Percentiles rank a stretch among this genome's conserved stretches.
Evolutionary conservation across 78 protist genomes (phyloP).

Genomic region (slime mould (Dictyostelium discoideum)): DNA sequence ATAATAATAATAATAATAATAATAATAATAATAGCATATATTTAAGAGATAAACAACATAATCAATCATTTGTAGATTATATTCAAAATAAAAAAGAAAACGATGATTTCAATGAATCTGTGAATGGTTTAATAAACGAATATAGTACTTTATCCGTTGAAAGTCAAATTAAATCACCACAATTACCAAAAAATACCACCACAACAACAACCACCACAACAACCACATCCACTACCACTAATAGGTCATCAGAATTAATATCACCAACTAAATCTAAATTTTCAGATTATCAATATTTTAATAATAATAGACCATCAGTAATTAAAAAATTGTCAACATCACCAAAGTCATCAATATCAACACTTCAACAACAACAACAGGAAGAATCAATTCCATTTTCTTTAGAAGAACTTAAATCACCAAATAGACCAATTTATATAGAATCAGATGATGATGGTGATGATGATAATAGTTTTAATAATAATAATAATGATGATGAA

Average conservation of each 20-base stretch:
- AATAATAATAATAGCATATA: not conserved
- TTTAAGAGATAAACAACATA: not conserved
- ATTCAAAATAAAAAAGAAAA: constrained; percentile 2
- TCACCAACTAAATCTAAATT: not conserved
- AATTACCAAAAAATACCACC: not conserved
- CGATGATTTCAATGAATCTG: not conserved
- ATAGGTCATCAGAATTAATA: not conserved
- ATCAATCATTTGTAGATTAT: not conserved
- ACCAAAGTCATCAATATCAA: not conserved
- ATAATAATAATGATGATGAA: not conserved
- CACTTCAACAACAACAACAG: not conserved
- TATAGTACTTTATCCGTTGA: not conserved
- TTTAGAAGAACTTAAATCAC: not conserved
- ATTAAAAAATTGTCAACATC: not conserved
- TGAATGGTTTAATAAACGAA: not conserved
- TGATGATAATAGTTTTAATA: not conserved
- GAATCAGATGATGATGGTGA: not conserved
- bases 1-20: not conserved
- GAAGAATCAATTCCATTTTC: not conserved
- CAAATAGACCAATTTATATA: not conserved
- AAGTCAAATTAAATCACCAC: not conserved
- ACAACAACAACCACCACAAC: not conserved
- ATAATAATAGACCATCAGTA: not conserved
- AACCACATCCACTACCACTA: not conserved
- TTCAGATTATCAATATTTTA: not conserved